Base-by-base conservation (phyloP, 2,329 filamentous ascomycete genomes). In the Daldinia sp. region DNA sequence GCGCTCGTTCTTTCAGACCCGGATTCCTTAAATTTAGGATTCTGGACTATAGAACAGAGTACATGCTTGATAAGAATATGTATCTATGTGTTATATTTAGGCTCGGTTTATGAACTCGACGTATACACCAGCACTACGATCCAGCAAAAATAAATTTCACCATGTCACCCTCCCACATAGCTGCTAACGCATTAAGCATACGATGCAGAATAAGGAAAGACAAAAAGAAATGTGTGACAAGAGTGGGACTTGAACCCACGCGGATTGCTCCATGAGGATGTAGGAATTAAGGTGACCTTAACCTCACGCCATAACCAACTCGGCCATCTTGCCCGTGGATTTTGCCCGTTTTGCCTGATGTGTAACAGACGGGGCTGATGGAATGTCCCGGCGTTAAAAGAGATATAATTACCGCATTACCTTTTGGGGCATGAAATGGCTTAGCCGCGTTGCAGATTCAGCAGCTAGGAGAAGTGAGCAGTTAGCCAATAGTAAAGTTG, bases 41-140 rank as follows among this genome's bases (percentile, higher is more conserved):
- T 81, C 81, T 82, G 86, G 87, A 89, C 87, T 89, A 89, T 87
- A 86, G 83, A 84, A 84, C 84, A 80, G 87, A 88, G 86, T 83
- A 89, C 87, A 89, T 86, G 63, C 74, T 57, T 66, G 35, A 41
- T 23, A 23, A 23, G 20, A 23, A 23, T 12, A 35, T 39, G 12
- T 37, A 13, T 33, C 3, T 33, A 13, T 37, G 30, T 10, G 7
- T 37, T 12, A 13, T 12, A 42, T 42, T 18, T 42, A 42, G 5
- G 3, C n/a, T 42, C 3, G 12, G 12, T 6, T 20, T 46, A 26
- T 6, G 20, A 23, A 23, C 23, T 33, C 30, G 1, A 39, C 13
- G 35, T 39, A 39, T 13, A 12, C 12, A 4, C 35, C 35, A 13
- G 4, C 13, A 2, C 35, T 39, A 39, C 35, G 12, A 13, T 13